Conservation (phyloP, 2,329 filamentous ascomycete species). For the Fonsecaea nubica region DNA sequence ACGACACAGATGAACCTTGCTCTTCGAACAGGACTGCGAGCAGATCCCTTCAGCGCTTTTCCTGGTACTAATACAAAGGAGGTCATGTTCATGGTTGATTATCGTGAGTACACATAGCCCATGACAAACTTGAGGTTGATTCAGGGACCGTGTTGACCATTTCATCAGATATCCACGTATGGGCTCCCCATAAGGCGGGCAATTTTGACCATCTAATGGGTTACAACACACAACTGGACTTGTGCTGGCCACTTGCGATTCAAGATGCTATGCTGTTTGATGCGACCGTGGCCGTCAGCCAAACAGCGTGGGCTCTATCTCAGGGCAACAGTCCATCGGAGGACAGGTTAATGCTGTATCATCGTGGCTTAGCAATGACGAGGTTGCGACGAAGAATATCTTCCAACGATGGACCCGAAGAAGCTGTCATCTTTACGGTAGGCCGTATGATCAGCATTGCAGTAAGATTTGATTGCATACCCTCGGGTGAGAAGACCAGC, state of each 20-base stretch:
- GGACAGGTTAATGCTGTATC: slow-evolving; percentile 29
- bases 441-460: slow-evolving; percentile 30
- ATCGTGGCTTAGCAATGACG: slow-evolving; percentile 24
- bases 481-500: background rate
- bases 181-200: slow-evolving; percentile 25
- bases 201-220: slow-evolving; percentile 27
- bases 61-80: slow-evolving; percentile 21
- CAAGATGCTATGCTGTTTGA: slow-evolving; percentile 34
- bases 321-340: slow-evolving; percentile 20
- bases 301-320: slow-evolving; percentile 22
- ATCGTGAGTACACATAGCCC: slow-evolving; percentile 13
- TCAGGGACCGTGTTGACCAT: slow-evolving; percentile 1
- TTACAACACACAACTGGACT: slow-evolving; percentile 29
- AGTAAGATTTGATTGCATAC: slow-evolving; percentile 9
- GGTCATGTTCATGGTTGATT: slow-evolving; percentile 29
- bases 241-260: slow-evolving; percentile 34
- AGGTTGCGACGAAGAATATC: slow-evolving; percentile 20
- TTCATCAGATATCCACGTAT: slow-evolving; percentile 25
- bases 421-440: slow-evolving; percentile 29
- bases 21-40: slow-evolving; percentile 17
- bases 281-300: slow-evolving; percentile 30
- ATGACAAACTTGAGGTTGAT: background rate
- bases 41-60: slow-evolving; percentile 25
- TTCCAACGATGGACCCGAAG: background rate
- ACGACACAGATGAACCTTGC: slow-evolving; percentile 10